Base-by-base conservation (phyloP, 2,329 filamentous ascomycete genomes). In the Blumeria hordei region DNA sequence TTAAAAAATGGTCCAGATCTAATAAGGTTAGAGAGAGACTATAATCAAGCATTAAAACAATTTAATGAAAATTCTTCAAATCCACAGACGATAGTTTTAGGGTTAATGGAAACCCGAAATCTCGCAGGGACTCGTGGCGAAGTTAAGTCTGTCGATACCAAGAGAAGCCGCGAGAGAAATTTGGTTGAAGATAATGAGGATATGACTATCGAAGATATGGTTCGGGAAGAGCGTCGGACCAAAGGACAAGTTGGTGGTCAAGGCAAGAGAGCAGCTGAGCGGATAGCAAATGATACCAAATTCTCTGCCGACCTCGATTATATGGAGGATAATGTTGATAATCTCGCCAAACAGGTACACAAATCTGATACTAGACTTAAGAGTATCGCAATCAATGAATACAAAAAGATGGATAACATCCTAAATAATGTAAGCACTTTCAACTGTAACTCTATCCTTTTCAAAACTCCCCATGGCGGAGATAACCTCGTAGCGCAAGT, bases 191-290 rank as follows among this genome's bases (percentile, higher is more conserved):
- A 92, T 60, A 96, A 96, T 64, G 85, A 93, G 54, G 88, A 96
- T 62, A 96, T 98, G 88, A 82, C 74, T 34, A 84, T 98, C 57
- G 88, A 94, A 55, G 92, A 98, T 67, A 98, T 98, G 92, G 80
- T 98, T 16, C 80, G 87, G 33, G 88, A 96, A 67, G 92, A 98
- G 68, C 80, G 86, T 37, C 82, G 90, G 55, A 95, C 86, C 4
- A 81, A 80, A 57, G 81, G 81, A 14, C 80, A 86, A 63, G 72
- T 73, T 3, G 86, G 85, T 44, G 87, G 87, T 54, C 88, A 95
- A 65, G 85, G 85, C 0, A 73, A 81, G 61, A 78, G 85, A 3
- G 76, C 95, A 35, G 92, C 92, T 2, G 88, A 96, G 66, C 80
- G 88, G 57, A 98, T 98, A 61, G 86, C 88, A 55, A 94, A 94